Evolutionary conservation across 495 filamentous ascomycete species (phyloP).

Genomic region (Pyrenula massariospora): DNA sequence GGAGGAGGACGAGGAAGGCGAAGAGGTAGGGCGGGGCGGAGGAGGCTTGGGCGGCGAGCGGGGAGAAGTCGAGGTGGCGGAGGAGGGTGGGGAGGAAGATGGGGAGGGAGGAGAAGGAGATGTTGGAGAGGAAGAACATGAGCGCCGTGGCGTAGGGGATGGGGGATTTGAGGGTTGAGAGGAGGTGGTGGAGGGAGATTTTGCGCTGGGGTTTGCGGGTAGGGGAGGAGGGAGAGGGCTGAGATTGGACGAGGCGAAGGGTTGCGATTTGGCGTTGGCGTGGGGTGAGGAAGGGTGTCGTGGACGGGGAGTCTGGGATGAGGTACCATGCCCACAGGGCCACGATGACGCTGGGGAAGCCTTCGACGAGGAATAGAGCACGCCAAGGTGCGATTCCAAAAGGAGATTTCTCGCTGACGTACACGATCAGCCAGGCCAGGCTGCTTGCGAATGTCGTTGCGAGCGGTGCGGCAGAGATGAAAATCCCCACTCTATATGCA

Average conservation of each 20-base stretch:
- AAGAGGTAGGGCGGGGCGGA: conserved; percentile 46
- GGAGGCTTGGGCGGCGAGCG: conserved; percentile 38
- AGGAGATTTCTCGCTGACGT: conserved; percentile 29
- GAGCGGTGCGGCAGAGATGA: conserved; percentile 51
- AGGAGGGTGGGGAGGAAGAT: conserved; percentile 50
- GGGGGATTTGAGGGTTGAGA: conserved; percentile 32
- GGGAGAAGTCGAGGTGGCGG: conserved; percentile 17
- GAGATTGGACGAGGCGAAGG: conserved; percentile 28
- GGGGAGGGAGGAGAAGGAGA: conserved; percentile 47
- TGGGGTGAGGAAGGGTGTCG: conserved; percentile 33
- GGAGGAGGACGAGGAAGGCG: conserved; percentile 36
- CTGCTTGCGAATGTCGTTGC: conserved; percentile 60
- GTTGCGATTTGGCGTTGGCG: conserved; percentile 34
- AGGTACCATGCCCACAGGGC: conserved; percentile 40
- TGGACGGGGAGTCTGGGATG: conserved; percentile 43
- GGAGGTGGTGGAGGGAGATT: conserved; percentile 17
- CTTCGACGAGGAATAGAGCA: conserved; percentile 47
- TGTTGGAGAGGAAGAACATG: conserved; percentile 49
- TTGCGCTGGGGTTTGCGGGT: conserved; percentile 1
- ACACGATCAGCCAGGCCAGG: conserved; percentile 47
- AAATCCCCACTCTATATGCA: conserved; percentile 47
- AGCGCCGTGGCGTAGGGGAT: conserved; percentile 43
- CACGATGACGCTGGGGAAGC: conserved; percentile 47
- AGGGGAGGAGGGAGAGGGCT: conserved; percentile 3
- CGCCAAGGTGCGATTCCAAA: conserved; percentile 42